Conservation (phyloP, 225 moss, liverwort and hornwort genomes). For the Thuidium tamariscinum region DNA sequence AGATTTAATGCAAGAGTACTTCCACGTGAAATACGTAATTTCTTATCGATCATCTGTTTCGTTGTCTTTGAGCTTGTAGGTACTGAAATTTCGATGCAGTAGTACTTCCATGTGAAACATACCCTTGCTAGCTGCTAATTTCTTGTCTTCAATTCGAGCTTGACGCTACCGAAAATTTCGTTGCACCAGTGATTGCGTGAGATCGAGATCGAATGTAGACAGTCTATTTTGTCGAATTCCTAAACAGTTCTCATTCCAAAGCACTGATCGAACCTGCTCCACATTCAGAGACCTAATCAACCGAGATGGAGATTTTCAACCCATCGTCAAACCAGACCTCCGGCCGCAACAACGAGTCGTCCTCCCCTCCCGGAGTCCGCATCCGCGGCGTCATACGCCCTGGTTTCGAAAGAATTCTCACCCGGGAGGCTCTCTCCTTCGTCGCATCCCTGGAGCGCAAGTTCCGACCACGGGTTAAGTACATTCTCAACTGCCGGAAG, state of each 20-base stretch:
- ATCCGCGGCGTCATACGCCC: conserved; percentile 41
- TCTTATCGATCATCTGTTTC: background rate
- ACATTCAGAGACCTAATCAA: background rate
- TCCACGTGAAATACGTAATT: too few species aligned
- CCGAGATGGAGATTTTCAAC: conserved; percentile 32
- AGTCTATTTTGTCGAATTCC: background rate
- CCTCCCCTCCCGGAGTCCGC: conserved; percentile 50
- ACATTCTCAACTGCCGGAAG: conserved; percentile 47
- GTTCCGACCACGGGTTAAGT: conserved; percentile 62
- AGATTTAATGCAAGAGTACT: background rate
- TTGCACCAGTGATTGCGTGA: background rate
- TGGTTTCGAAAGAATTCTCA: conserved; percentile 30
- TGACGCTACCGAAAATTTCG: background rate
- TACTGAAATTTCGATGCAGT: too few species aligned
- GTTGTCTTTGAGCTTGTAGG: background rate
- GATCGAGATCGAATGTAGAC: background rate
- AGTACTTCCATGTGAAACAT: background rate
- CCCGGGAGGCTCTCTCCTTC: conserved; percentile 50
- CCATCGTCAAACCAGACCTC: background rate
- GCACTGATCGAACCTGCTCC: background rate
- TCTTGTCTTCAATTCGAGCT: background rate
- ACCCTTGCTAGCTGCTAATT: background rate
- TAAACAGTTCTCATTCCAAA: background rate
- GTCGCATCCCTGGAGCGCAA: conserved; percentile 57
- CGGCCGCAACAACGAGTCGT: background rate